These are phyloP conservation scores for Dichotomocladium elegans DNA, from an alignment of 371 early-diverging fungal species.

Conservation along the genomic window DNA sequence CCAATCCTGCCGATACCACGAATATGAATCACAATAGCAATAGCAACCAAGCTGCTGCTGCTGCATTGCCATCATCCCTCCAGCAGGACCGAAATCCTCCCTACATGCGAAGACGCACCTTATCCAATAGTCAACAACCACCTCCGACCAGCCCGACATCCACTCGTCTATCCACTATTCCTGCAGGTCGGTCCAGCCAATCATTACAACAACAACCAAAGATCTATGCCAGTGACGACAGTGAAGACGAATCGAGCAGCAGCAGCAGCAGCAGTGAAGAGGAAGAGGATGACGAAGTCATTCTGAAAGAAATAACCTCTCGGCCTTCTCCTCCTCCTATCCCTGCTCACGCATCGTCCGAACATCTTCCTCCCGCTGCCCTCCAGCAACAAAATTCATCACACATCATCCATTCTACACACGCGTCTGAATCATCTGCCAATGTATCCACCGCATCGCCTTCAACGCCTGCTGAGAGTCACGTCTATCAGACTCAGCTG, in stretches of 20 bases:
- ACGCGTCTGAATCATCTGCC: background rate
- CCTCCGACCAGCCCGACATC: background rate
- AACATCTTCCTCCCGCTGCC: no score
- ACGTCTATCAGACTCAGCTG: background rate
- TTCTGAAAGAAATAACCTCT: conserved; percentile 19
- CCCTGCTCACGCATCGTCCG: no score
- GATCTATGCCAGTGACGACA: conserved; percentile 18
- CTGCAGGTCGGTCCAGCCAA: conserved; percentile 1
- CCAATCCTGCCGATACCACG: background rate
- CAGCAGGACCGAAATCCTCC: background rate
- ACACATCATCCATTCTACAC: no score
- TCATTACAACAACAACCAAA: background rate
- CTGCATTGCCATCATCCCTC: background rate
- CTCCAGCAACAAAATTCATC: conserved; percentile 1
- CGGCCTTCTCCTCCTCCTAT: background rate
- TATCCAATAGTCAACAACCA: background rate
- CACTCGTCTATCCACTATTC: background rate
- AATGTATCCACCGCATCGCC: background rate
- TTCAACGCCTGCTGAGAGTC: background rate
- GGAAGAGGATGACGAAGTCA: conserved; percentile 23
- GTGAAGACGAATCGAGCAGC: conserved; percentile 21
- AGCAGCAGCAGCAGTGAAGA: no score
- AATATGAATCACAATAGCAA: no score
- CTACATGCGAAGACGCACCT: background rate
- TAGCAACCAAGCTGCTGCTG: background rate